Base-by-base conservation (phyloP, 345 rosid genomes). In the Carallia pectinifolia region DNA sequence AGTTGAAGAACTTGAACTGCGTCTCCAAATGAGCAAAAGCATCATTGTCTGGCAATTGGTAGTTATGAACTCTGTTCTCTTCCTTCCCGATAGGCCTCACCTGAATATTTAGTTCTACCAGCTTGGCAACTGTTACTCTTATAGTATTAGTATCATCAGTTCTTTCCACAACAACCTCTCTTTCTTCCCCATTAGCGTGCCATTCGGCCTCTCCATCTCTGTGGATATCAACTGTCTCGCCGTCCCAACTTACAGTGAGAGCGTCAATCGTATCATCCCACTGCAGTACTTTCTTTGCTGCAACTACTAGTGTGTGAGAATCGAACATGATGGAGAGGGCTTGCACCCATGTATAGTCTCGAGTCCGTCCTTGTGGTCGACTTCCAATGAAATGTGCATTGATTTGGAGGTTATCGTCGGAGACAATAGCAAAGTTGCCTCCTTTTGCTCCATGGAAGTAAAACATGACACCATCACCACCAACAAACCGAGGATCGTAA, bases 321-420 rank as follows among this genome's bases (percentile, higher is more conserved):
- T 86, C 89, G 62, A 90, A 89, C 88, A 92, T 85, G 73, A 87
- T 80, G 5, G 88, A 80, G 55, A 92, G 69, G 56, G 98, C 91
- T 67, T 92, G 95, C 52, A 92, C 96, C 98, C 96, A 93, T 4
- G 88, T 90, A 80, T 62, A 88, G 83, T 88, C 96, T 7, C 89
- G 71, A 2, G 88, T 85, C 72, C 91, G 74, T 50, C 87, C 97
- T 64, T 69, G 30, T 0, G 98, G 98, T 27, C 96, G 77, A 33
- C 91, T 87, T 23, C 98, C 98, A 2, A 93, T 93, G 77, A 93
- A 84, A 62, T 85, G 98, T 55, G 96, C 97, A 54, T 85, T 91
- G 73, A 88, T 86, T 29, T 89, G 93, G 34, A 88, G 82, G 73
- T 88, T 81, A 3, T 81, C 70, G 31, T 88, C 90, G 0, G 93